Evolutionary conservation across 139 green algal species (phyloP), one percentile per base, ranked within the genome.

Genomic region (Chlorokybus atmophyticus): DNA sequence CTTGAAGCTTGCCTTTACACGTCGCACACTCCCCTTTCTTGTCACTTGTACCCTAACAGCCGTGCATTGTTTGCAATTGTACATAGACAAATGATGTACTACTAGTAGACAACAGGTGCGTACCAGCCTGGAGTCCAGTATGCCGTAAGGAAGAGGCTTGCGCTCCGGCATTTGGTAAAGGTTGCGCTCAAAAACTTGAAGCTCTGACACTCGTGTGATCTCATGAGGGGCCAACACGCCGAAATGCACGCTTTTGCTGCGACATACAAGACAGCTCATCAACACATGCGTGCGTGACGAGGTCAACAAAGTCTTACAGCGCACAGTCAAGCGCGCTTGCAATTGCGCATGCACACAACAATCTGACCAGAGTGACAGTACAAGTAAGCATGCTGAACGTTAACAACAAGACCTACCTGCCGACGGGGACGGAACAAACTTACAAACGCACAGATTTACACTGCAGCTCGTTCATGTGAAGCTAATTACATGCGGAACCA

Each of bases 161-260:
- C 88, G 59, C 64, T 96, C 77, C 0, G 87, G 82, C 81, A 92
- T 86, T 68, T 88, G 82, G 76, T 93, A 96, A 23, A 96, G 74
- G 8, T 73, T 67, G 1, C 83, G 66, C 55, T 96, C 85, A 52
- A 81, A 88, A 0, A 94, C 81, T 30, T 94, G 79, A 8, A 96
- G 70, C 59, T 91, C 85, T 2, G 79, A 75, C 1, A 63, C 77
- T 31, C 84, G 80, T 6, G 87, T 70, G 17, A 96, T 90, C 56
- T 96, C 88, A 27, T 76, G 55, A 3, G 79, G 64, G 0, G 71
- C 82, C 80, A 93, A 87, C 35, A 94, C 29, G 5, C 77, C 74
- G 63, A 96, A 96, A 17, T 59, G 57, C 29, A 96, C 86, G 21
- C 60, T 68, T 29, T 68, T 68, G 3, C 8, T 65, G 35, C 35